These are phyloP conservation scores for Lactarius sp. DNA, from an alignment of 768 basidiomycete genomes.

Conservation along the genomic window DNA sequence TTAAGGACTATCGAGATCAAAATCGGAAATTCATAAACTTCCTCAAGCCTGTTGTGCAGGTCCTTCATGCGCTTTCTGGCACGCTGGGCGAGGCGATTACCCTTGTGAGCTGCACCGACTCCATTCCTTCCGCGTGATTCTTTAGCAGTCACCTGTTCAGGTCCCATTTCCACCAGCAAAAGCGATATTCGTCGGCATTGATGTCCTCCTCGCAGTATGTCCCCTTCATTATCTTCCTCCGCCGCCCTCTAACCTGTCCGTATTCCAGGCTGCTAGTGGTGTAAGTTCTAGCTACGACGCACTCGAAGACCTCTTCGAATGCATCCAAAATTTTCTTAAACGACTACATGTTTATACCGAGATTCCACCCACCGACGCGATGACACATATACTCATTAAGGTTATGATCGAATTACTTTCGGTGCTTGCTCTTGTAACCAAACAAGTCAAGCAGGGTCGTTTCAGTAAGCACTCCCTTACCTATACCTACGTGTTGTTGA, in stretches of 20 bases:
- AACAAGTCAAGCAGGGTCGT: conserved; percentile 3
- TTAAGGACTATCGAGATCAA: conserved; percentile 12
- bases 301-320: too few species aligned
- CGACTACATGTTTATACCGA: conserved; percentile 2
- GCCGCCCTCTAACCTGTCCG: too few species aligned
- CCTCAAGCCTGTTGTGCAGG: conserved; percentile 1
- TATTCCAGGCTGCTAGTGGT: too few species aligned
- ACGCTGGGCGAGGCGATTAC: not conserved
- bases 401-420: conserved; percentile 7
- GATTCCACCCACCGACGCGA: not conserved
- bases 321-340: too few species aligned
- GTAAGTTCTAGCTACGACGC: conserved; percentile 6
- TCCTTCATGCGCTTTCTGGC: conserved; percentile 2
- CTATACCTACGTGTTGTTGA: too few species aligned
- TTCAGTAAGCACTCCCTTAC: not conserved
- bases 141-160: too few species aligned
- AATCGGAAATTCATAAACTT: conserved; percentile 9
- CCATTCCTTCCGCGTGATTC: too few species aligned
- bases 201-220: too few species aligned
- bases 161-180: too few species aligned
- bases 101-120: not conserved
- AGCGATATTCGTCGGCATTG: too few species aligned
- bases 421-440: conserved; percentile 6
- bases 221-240: too few species aligned
- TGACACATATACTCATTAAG: not conserved